Conservation (phyloP, 179 eudicot genomes). For the Silene coronaria region DNA sequence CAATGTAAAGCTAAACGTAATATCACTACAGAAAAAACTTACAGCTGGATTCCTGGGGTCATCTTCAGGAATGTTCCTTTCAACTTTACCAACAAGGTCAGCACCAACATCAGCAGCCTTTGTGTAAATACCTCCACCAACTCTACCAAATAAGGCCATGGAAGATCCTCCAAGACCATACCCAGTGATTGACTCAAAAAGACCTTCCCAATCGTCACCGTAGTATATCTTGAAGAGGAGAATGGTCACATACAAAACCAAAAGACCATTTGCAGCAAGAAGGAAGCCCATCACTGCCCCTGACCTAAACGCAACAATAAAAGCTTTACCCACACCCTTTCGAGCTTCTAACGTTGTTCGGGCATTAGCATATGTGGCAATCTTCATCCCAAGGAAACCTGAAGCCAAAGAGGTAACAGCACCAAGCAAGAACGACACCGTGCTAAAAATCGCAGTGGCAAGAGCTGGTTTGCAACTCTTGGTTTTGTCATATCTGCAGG, state of each 20-base stretch:
- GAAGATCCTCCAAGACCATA: conserved; percentile 98
- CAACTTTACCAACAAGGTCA: conserved; percentile 93
- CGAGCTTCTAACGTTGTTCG: conserved; percentile 92
- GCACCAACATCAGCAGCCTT: conserved; percentile 99
- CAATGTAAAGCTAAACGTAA: background rate
- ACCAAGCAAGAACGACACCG: conserved; percentile 75
- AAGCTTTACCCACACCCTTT: conserved; percentile 92
- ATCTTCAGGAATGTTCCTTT: conserved; percentile 91
- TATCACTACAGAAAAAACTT: conserved; percentile 14
- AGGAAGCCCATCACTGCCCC: conserved; percentile 99
- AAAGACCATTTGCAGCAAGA: conserved; percentile 91
- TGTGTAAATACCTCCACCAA: conserved; percentile 93
- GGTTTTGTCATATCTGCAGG: conserved; percentile 65
- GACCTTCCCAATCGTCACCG: conserved; percentile 96
- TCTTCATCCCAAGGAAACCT: conserved; percentile 95
- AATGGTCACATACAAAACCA: conserved; percentile 69
- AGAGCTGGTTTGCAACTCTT: conserved; percentile 86
- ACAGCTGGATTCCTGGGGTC: conserved; percentile 97
- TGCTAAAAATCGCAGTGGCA: conserved; percentile 82
- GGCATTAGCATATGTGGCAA: conserved; percentile 94
- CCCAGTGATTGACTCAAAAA: conserved; percentile 87
- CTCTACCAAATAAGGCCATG: conserved; percentile 95
- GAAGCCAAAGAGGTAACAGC: conserved; percentile 77
- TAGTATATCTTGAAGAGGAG: conserved; percentile 82
- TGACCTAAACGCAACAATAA: conserved; percentile 80